phyloP scores from a whole-genome alignment of 2,329 filamentous ascomycete species.

The Trichoderma atroviride region DNA sequence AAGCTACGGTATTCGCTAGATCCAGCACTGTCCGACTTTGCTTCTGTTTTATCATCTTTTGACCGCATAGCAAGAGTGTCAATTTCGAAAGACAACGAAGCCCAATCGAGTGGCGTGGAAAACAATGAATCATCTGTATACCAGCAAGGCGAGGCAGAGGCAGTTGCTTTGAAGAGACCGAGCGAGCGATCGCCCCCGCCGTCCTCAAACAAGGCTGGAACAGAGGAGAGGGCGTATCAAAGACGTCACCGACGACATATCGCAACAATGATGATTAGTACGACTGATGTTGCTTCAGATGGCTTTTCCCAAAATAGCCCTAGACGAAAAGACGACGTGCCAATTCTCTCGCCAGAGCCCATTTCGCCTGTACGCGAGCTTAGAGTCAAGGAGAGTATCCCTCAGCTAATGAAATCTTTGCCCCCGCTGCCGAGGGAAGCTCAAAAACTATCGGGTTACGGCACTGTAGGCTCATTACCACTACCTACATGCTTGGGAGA shows the following conservation, averaged over 20 bases:
- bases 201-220: background rate
- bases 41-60: constrained; percentile 37
- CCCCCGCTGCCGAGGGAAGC: constrained; percentile 48
- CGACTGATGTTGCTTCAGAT: constrained; percentile 24
- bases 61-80: constrained; percentile 34
- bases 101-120: background rate
- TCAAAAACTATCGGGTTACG: constrained; percentile 4
- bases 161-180: background rate
- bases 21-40: constrained; percentile 35
- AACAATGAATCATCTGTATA: background rate
- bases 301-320: constrained; percentile 7
- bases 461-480: background rate
- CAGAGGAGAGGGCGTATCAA: constrained; percentile 17
- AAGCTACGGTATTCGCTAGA: constrained; percentile 31
- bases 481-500: background rate
- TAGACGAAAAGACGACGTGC: constrained; percentile 30
- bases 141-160: background rate
- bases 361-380: constrained; percentile 51
- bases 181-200: constrained; percentile 17
- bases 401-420: constrained; percentile 56
- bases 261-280: constrained; percentile 33
- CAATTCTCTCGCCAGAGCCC: constrained; percentile 51
- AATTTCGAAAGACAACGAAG: constrained; percentile 27
- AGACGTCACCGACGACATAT: constrained; percentile 35
- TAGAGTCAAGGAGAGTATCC: constrained; percentile 53